A percentile compares a stretch with the other conserved stretches of the same genome.
These are phyloP conservation scores for Aspergillus sp. DNA, from an alignment of 2,329 filamentous ascomycete species.

Conservation along the genomic window DNA sequence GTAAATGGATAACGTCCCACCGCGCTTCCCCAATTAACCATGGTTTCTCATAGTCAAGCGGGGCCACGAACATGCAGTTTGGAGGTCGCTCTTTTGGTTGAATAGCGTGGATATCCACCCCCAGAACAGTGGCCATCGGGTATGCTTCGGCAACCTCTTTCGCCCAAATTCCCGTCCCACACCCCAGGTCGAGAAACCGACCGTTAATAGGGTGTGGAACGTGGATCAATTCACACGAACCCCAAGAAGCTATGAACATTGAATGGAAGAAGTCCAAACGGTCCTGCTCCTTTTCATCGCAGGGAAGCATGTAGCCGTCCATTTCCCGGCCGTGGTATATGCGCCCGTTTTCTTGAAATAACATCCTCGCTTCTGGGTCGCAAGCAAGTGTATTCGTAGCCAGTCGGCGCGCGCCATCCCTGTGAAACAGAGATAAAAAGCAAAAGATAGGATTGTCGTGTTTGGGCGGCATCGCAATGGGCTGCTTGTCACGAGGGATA, in stretches of 20 bases:
- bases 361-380: neutral
- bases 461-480: too few relatives aligned
- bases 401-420: too few relatives aligned
- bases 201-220: neutral
- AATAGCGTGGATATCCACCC: neutral
- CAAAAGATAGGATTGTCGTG: too few relatives aligned
- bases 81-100: neutral
- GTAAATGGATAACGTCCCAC: neutral
- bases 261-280: neutral
- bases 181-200: neutral
- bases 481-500: too few relatives aligned
- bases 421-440: too few relatives aligned
- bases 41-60: neutral
- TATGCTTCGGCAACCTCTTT: neutral
- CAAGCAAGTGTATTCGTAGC: too few relatives aligned
- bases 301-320: neutral
- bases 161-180: conserved; percentile 3
- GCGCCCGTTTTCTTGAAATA: neutral
- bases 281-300: conserved; percentile 1
- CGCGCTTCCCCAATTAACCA: neutral
- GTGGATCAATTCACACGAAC: neutral
- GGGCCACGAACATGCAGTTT: neutral
- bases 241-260: neutral
- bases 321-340: neutral
- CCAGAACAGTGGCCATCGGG: neutral